phyloP scores from a whole-genome alignment of 2,329 filamentous ascomycete genomes.

The Penicillium griseofulvum region DNA sequence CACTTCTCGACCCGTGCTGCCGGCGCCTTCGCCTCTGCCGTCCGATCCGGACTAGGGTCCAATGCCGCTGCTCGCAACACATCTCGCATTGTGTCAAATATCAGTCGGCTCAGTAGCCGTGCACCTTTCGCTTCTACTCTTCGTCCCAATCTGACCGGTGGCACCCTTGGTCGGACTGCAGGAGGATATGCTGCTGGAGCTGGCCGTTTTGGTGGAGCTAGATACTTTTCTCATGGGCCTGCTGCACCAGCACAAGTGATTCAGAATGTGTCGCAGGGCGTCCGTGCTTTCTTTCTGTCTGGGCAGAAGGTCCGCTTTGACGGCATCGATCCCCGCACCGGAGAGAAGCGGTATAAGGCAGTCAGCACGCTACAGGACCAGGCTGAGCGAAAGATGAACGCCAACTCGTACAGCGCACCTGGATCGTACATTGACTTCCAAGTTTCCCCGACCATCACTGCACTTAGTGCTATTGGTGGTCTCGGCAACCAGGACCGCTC shows the following conservation, averaged over 20 bases:
- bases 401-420: conserved; percentile 52
- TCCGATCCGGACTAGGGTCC: conserved; percentile 43
- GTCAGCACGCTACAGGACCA: conserved; percentile 75
- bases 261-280: conserved; percentile 89
- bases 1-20: conserved; percentile 59
- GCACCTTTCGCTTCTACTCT: conserved; percentile 86
- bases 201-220: conserved; percentile 66
- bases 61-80: conserved; percentile 55
- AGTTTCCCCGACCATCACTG: conserved; percentile 84
- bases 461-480: conserved; percentile 66
- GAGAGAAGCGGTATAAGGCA: conserved; percentile 74
- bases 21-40: conserved; percentile 52
- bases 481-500: conserved; percentile 28
- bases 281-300: conserved; percentile 88
- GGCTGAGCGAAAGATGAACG: conserved; percentile 64
- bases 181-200: conserved; percentile 81
- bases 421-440: conserved; percentile 88
- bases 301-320: conserved; percentile 87
- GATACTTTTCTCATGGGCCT: conserved; percentile 88
- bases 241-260: conserved; percentile 85
- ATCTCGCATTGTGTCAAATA: conserved; percentile 55
- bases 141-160: conserved; percentile 87
- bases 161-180: conserved; percentile 76
- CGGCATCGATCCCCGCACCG: conserved; percentile 64
- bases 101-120: conserved; percentile 66